These are phyloP conservation scores for Picea glauca DNA, from an alignment of 75 land plant species.

Conservation along the genomic window DNA sequence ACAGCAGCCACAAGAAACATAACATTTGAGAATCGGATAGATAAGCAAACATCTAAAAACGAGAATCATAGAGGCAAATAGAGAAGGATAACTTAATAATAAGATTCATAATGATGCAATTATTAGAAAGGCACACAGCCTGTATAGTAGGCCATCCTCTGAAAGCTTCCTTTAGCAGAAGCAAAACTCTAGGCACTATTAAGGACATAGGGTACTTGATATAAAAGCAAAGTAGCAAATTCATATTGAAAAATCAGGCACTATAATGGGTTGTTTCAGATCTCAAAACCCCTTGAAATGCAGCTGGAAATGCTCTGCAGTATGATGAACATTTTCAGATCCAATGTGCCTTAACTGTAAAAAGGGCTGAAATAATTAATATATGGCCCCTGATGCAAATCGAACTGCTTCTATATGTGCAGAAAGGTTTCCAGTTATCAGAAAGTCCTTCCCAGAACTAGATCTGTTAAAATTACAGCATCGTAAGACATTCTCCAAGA, in stretches of 20 bases:
- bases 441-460: background rate
- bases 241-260: background rate
- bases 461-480: no score
- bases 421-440: background rate
- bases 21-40: no score
- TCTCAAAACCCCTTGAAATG: background rate
- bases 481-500: no score
- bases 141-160: background rate
- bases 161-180: background rate
- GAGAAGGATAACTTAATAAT: no score
- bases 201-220: background rate
- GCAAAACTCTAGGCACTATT: background rate
- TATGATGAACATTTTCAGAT: background rate
- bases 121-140: no score
- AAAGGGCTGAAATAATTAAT: background rate
- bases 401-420: background rate
- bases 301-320: background rate
- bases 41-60: no score
- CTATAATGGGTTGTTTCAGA: background rate
- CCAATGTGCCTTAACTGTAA: background rate
- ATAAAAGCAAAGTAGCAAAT: background rate
- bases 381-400: background rate
- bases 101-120: no score
- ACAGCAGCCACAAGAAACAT: no score
- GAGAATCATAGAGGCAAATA: no score